These are phyloP conservation scores for Pittosporum tobira DNA, from an alignment of 129 eudicot species.

Conservation along the genomic window DNA sequence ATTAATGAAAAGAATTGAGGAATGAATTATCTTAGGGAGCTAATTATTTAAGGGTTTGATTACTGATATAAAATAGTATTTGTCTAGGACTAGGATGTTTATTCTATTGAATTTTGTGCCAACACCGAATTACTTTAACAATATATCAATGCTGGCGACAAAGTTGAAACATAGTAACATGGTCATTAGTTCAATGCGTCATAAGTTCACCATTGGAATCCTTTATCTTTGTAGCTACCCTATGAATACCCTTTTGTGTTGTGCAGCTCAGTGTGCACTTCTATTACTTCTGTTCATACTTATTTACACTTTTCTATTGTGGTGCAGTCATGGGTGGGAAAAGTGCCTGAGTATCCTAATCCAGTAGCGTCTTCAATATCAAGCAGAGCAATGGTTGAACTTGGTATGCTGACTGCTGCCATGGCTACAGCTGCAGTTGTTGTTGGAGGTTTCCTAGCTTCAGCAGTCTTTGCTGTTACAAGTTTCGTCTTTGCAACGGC, in stretches of 20 bases:
- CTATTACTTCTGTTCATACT: background rate
- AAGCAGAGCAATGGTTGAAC: slow-evolving; percentile 73
- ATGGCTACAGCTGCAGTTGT: slow-evolving; percentile 63
- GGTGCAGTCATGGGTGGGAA: slow-evolving; percentile 59
- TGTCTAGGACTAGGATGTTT: background rate
- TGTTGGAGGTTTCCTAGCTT: slow-evolving; percentile 68
- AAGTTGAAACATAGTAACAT: too few relatives aligned
- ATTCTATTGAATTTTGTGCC: background rate
- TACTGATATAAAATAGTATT: too few relatives aligned
- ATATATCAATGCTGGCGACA: too few relatives aligned
- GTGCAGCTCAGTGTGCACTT: background rate
- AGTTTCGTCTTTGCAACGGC: slow-evolving; percentile 52
- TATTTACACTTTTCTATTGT: slow-evolving; percentile 11
- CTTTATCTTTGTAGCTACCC: too few relatives aligned
- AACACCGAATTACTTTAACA: background rate
- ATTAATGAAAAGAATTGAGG: too few relatives aligned
- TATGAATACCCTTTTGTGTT: background rate
- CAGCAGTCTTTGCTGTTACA: slow-evolving; percentile 61
- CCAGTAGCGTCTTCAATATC: slow-evolving; percentile 78
- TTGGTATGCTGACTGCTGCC: slow-evolving; percentile 63
- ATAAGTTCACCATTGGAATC: too few relatives aligned
- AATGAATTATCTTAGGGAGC: too few relatives aligned
- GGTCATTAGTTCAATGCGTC: too few relatives aligned
- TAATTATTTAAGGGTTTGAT: too few relatives aligned
- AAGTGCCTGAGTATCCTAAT: slow-evolving; percentile 61